Base-by-base conservation (phyloP, 1,284 basidiomycete species). In the Fistulina hepatica region DNA sequence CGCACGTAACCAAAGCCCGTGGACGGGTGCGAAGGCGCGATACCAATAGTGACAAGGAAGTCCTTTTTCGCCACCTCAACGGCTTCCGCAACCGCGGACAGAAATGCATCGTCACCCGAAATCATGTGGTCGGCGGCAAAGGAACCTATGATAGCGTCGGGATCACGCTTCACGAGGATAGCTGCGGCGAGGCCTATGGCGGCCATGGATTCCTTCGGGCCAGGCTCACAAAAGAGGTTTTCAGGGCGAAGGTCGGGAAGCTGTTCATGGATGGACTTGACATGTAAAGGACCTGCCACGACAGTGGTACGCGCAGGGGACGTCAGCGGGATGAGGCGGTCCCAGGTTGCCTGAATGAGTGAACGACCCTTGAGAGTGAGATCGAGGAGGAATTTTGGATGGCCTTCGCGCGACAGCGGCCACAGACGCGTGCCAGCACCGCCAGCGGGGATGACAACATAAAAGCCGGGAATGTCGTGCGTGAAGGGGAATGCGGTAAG, bases 51-150 rank as follows among this genome's bases (percentile, higher is more conserved):
- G 41, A 88, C 84, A 40, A 88, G 72, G 54, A 81, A 84, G 47
- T 78, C 71, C 39, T 75, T 70, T 47, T 68, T 70, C 7, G 83
- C 83, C 23, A 84, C 81, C 46, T 80, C 78, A 21, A 86, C 83
- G 0, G 83, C 83, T 56, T 88, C 83, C 26, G 79, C 76, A 13
- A 88, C 73, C 1, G 84, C 83, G 11, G 75, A 73, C 26, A 85
- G 67, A 64, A 88, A 86, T 15, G 84, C 83, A 36, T 88, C 83
- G 52, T 81, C 77, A 44, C 84, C 83, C 23, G 80, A 82, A 52
- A 88, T 86, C 83, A 86, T 86, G 60, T 88, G 83, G 61, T 88
- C 83, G 2, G 83, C 83, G 12, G 84, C 84, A 56, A 88, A 88
- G 7, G 78, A 82, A 10, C 83, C 84, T 44, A 88, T 81, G 43